phyloP scores from a whole-genome alignment of 495 filamentous ascomycete genomes.

The Penicillium lividum region DNA sequence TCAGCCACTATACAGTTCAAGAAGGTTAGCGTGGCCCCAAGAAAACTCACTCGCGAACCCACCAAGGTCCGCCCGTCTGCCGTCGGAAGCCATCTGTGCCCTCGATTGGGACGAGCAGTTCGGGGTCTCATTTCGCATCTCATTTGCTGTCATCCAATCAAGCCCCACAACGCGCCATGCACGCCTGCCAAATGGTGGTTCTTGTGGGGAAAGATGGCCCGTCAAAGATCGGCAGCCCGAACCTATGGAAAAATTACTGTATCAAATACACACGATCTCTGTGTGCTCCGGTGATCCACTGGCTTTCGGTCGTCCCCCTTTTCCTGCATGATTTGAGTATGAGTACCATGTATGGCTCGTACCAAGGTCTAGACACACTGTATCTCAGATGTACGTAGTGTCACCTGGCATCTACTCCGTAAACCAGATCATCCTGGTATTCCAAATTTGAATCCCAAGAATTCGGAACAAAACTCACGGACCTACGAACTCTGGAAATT shows the following conservation, averaged over 20 bases:
- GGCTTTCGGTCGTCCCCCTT: not conserved
- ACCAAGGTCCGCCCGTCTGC: constrained; percentile 14
- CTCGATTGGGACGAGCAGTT: constrained; percentile 18
- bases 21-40: constrained; percentile 11
- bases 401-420: no score
- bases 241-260: not conserved
- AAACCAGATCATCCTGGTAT: not conserved
- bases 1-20: constrained; percentile 2
- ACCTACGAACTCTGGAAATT: constrained; percentile 11
- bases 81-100: constrained; percentile 10
- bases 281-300: not conserved
- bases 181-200: constrained; percentile 8
- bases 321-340: not conserved
- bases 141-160: constrained; percentile 22
- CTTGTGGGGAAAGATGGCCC: constrained; percentile 4
- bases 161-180: constrained; percentile 2
- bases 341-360: not conserved
- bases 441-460: not conserved
- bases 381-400: no score
- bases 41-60: constrained; percentile 19
- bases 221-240: constrained; percentile 6
- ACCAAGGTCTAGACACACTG: not conserved
- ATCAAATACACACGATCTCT: not conserved
- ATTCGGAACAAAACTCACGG: constrained; percentile 13
- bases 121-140: constrained; percentile 19